These are phyloP conservation scores for Komagataea norvegica DNA, from an alignment of 1,139 yeast genomes.

Conservation along the genomic window DNA sequence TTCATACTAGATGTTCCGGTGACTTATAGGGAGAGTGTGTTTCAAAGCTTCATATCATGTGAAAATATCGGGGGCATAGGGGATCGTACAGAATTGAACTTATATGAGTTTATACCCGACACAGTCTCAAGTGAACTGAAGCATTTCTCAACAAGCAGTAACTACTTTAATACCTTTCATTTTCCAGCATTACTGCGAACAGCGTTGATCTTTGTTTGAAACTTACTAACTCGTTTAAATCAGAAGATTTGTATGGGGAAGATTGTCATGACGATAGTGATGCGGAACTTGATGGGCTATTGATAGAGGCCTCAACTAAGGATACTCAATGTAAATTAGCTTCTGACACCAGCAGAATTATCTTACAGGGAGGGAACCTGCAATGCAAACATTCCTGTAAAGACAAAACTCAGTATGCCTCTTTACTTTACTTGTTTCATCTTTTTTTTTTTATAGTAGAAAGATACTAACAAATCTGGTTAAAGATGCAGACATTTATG, in stretches of 20 bases:
- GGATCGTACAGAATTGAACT: neutral
- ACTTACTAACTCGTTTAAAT: slow-evolving; percentile 21
- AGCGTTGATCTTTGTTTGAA: slow-evolving; percentile 4
- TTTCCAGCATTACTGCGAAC: slow-evolving; percentile 2
- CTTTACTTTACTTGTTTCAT: neutral
- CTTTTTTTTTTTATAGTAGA: neutral
- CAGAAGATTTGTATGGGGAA: slow-evolving; percentile 21
- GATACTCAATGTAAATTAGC: neutral
- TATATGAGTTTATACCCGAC: neutral
- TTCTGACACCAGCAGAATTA: slow-evolving; percentile 1
- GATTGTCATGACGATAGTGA: slow-evolving; percentile 20
- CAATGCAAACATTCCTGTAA: slow-evolving; percentile 40
- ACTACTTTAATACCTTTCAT: slow-evolving; percentile 11
- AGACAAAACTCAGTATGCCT: slow-evolving; percentile 25
- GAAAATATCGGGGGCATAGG: slow-evolving; percentile 33
- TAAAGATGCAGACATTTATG: slow-evolving; percentile 39
- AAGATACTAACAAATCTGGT: slow-evolving; percentile 16
- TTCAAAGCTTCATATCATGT: slow-evolving; percentile 31
- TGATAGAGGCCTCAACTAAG: slow-evolving; percentile 15
- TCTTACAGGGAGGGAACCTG: slow-evolving; percentile 13
- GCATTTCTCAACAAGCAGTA: neutral
- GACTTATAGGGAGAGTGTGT: slow-evolving; percentile 15
- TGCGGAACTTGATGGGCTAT: slow-evolving; percentile 27
- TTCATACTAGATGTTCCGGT: slow-evolving; percentile 28
- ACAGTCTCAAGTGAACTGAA: neutral